A percentile compares a stretch with the other conserved stretches of the same genome.
Conservation (phyloP, 345 rosid species). For the Crucihimalaya himalaica region DNA sequence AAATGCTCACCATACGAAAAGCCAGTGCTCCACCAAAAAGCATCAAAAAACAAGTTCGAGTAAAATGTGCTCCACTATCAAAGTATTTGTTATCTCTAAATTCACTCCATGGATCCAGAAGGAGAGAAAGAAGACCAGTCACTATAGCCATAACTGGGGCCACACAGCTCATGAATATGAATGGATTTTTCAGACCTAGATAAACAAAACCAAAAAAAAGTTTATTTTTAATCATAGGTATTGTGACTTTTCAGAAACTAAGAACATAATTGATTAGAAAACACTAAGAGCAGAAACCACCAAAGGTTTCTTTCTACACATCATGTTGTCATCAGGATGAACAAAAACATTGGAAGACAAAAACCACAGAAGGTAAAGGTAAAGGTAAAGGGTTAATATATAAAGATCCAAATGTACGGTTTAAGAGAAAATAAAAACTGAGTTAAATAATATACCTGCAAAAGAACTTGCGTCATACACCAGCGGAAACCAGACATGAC, state of each 20-base stretch:
- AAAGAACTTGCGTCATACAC: constrained; percentile 98
- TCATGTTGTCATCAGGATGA: constrained; percentile 42
- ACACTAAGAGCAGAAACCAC: constrained; percentile 51
- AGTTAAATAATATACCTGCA: constrained; percentile 67
- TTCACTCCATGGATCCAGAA: constrained; percentile 95
- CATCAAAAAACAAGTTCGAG: constrained; percentile 89
- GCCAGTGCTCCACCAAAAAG: constrained; percentile 96
- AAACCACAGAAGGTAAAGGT: constrained; percentile 35
- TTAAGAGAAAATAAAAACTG: constrained; percentile 9
- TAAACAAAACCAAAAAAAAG: constrained; percentile 27
- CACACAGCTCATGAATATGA: constrained; percentile 77
- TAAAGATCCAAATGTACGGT: constrained; percentile 6
- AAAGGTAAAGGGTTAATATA: constrained; percentile 30
- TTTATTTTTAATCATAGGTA: neutral
- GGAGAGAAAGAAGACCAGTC: constrained; percentile 79
- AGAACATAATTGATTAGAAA: neutral
- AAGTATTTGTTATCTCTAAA: constrained; percentile 70
- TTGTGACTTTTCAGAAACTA: constrained; percentile 1
- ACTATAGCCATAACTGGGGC: constrained; percentile 89
- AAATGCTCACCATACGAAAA: constrained; percentile 75
- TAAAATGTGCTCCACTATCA: constrained; percentile 70
- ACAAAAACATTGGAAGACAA: constrained; percentile 42
- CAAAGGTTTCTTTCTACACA: constrained; percentile 83
- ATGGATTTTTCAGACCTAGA: constrained; percentile 91
- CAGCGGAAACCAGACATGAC: constrained; percentile 99